These are phyloP conservation scores for Acer saccharum DNA, from an alignment of 345 rosid genomes.

Conservation along the genomic window DNA sequence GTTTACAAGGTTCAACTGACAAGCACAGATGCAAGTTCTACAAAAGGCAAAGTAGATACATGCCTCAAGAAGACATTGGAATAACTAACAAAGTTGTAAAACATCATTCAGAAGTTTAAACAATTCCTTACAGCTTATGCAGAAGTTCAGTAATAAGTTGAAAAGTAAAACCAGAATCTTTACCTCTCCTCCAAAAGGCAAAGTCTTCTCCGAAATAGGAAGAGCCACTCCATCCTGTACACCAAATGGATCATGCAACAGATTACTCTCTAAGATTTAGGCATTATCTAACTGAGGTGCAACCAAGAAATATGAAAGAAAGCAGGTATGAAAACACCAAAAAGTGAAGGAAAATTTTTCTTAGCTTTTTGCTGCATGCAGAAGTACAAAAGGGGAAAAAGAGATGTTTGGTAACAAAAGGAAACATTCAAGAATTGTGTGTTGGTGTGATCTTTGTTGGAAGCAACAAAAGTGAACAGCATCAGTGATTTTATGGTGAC, in stretches of 20 bases:
- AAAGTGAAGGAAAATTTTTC: not conserved
- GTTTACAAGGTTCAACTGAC: not conserved
- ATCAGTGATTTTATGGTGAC: not conserved
- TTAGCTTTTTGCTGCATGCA: not conserved
- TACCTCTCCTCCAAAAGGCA: slow-evolving; percentile 98
- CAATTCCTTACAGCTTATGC: slow-evolving; percentile 14
- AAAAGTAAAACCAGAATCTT: slow-evolving; percentile 27
- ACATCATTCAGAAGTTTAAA: slow-evolving; percentile 8
- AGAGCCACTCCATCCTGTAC: slow-evolving; percentile 91
- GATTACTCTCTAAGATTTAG: slow-evolving; percentile 4
- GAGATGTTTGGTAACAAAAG: not conserved
- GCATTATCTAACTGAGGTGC: not conserved
- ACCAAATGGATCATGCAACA: slow-evolving; percentile 17
- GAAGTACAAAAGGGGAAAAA: not conserved
- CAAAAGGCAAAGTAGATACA: not conserved
- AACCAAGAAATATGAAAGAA: not conserved
- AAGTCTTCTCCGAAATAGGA: slow-evolving; percentile 88
- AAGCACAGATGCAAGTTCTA: not conserved
- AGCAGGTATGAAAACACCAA: not conserved
- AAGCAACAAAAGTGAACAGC: not conserved
- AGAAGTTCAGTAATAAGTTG: slow-evolving; percentile 8
- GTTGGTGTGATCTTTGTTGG: slow-evolving; percentile 1
- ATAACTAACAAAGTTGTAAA: not conserved
- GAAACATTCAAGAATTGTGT: slow-evolving; percentile 6
- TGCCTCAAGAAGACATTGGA: not conserved